Evolutionary conservation across 768 basidiomycete genomes (phyloP).

Genomic region (Lactifluus hygrophoroides): DNA sequence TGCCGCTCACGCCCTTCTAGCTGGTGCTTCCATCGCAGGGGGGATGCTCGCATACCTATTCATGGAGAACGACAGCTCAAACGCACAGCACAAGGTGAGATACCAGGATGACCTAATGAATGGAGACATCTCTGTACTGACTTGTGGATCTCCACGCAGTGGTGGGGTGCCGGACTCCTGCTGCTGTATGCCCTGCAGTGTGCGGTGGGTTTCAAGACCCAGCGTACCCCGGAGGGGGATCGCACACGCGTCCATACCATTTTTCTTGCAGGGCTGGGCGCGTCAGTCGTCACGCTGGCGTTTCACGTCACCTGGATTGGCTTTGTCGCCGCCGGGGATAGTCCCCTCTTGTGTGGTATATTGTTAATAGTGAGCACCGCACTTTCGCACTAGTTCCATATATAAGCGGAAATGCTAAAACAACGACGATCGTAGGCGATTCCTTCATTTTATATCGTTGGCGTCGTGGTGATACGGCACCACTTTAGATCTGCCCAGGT

Average conservation of each 20-base stretch:
- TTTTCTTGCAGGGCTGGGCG: slow-evolving; percentile 2
- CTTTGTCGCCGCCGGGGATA: background rate
- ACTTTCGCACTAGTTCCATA: background rate
- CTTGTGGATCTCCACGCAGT: background rate
- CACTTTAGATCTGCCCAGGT: background rate
- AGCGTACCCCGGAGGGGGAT: background rate
- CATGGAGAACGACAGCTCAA: background rate
- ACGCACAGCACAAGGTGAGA: background rate
- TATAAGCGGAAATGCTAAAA: background rate
- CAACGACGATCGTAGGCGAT: background rate
- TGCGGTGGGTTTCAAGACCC: background rate
- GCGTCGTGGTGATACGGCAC: background rate
- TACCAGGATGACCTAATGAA: background rate
- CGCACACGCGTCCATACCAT: background rate
- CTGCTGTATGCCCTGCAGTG: slow-evolving; percentile 5
- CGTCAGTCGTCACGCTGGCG: background rate
- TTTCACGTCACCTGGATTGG: slow-evolving; percentile 9
- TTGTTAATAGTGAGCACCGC: slow-evolving; percentile 1
- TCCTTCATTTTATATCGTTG: slow-evolving; percentile 1
- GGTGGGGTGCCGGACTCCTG: background rate
- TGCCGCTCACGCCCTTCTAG: background rate
- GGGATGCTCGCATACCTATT: slow-evolving; percentile 11
- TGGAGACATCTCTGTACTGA: background rate
- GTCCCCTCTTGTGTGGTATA: background rate
- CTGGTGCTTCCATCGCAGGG: background rate